Conservation (phyloP, 306 rosid genomes). For the Gastrolobium villosum region DNA sequence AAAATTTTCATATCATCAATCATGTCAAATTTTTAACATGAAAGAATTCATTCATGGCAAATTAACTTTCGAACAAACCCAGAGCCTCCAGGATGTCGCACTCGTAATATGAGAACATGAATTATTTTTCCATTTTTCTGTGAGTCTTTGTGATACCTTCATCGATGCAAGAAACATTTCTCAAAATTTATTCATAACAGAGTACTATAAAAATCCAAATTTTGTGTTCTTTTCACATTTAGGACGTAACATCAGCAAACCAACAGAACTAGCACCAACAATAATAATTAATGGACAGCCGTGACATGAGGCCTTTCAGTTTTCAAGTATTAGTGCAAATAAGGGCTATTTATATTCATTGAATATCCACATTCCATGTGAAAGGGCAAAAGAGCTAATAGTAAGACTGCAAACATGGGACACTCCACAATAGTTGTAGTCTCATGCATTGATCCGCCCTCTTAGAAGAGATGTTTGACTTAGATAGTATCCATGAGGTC, state of each 20-base stretch:
- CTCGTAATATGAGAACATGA: too few species aligned
- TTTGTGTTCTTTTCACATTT: conserved; percentile 22
- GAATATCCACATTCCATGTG: conserved; percentile 17
- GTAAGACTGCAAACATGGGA: background rate
- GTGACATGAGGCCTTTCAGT: background rate
- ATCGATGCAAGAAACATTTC: too few species aligned
- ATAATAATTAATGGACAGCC: conserved; percentile 25
- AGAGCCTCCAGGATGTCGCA: too few species aligned
- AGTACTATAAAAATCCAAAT: conserved; percentile 28
- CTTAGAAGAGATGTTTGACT: conserved; percentile 18
- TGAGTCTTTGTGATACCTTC: too few species aligned
- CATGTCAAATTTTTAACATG: too few species aligned
- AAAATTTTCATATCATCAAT: too few species aligned
- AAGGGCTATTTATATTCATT: background rate
- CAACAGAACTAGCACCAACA: conserved; percentile 22
- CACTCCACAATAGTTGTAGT: background rate
- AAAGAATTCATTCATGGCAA: too few species aligned
- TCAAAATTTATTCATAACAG: background rate
- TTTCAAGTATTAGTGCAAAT: background rate
- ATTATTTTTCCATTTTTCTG: too few species aligned
- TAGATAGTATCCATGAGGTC: conserved; percentile 62
- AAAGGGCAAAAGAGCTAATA: conserved; percentile 4
- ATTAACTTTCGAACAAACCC: too few species aligned
- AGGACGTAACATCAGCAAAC: background rate
- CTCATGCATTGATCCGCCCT: background rate